Base-by-base conservation (phyloP, 345 rosid genomes). In the Alliaria petiolata region DNA sequence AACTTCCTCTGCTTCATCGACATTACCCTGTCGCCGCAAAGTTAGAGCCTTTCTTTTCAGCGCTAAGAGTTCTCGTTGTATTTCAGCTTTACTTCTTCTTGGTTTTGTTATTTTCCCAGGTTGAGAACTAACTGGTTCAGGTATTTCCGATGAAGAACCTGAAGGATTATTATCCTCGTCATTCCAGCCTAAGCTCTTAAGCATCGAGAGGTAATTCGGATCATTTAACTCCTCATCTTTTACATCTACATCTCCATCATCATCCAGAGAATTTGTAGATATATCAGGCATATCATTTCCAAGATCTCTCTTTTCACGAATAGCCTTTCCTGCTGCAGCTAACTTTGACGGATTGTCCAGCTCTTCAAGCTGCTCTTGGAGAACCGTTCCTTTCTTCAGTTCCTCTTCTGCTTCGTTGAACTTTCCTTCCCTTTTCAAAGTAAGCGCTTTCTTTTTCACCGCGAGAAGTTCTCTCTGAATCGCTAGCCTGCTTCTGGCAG, bases 51-150 rank as follows among this genome's bases (percentile, higher is more conserved):
- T 93, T 75, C 95, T 88, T 78, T 93, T 90, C 63, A 90, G 67
- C 68, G 83, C 88, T 76, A 93, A 78, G 56, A 93, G 85, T 72
- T 90, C 97, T 81, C 97, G 78, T 82, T 93, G 98, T 35, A 87
- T 71, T 69, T 87, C 98, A 71, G 82, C 84, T 77, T 85, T 89
- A 77, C 84, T 89, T 81, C 81, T 87, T 75, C 76, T 80, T 31
- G 84, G 74, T 58, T 55, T 67, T 20, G 5, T 36, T 31, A 13
- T 52, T 65, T 62, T 30, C 53, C 39, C 62, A 75, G 78, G 74
- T 79, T 10, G 59, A 36, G 68, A 65, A 47, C 63, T 79, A 42
- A 33, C 71, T 53, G 70, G 69, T 17, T 67, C 55, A 22, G 79
- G 57, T 67, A 67, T 70, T 62, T 46, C 71, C 22, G 60, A 31